Percentiles rank a stretch among this genome's conserved stretches.
phyloP scores from a whole-genome alignment of 2,329 filamentous ascomycete genomes.

The Apiospora pterosperma region DNA sequence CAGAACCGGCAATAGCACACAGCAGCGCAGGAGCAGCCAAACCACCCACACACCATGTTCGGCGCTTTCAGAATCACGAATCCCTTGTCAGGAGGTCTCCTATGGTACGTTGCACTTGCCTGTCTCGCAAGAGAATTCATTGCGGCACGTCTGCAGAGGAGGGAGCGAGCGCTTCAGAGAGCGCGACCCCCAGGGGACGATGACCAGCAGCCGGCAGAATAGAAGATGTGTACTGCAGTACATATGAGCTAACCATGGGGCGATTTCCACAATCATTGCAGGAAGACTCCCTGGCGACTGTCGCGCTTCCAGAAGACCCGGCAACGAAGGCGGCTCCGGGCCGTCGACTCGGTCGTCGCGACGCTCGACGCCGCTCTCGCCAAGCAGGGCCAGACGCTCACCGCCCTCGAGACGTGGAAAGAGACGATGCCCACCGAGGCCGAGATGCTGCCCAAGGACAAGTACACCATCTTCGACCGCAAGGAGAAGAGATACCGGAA shows the following conservation, averaged over 20 bases:
- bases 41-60: slow-evolving; percentile 60
- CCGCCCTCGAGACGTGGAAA: slow-evolving; percentile 87
- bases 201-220: neutral
- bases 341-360: slow-evolving; percentile 83
- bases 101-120: slow-evolving; percentile 58
- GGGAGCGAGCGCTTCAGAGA: neutral
- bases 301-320: slow-evolving; percentile 87
- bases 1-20: neutral
- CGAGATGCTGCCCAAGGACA: slow-evolving; percentile 94
- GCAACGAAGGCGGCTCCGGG: slow-evolving; percentile 76
- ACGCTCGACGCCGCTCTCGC: slow-evolving; percentile 76
- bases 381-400: slow-evolving; percentile 67
- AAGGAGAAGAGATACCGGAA: slow-evolving; percentile 96
- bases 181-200: neutral
- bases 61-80: slow-evolving; percentile 78
- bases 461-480: slow-evolving; percentile 96
- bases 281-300: slow-evolving; percentile 97
- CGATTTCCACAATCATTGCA: slow-evolving; percentile 16
- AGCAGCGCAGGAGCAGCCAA: slow-evolving; percentile 6
- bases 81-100: slow-evolving; percentile 72
- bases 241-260: neutral
- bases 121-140: neutral
- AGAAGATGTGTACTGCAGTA: neutral
- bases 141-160: neutral
- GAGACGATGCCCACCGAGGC: slow-evolving; percentile 91